phyloP scores from a whole-genome alignment of 768 basidiomycete genomes.

The Candolleomyces eurysporus region DNA sequence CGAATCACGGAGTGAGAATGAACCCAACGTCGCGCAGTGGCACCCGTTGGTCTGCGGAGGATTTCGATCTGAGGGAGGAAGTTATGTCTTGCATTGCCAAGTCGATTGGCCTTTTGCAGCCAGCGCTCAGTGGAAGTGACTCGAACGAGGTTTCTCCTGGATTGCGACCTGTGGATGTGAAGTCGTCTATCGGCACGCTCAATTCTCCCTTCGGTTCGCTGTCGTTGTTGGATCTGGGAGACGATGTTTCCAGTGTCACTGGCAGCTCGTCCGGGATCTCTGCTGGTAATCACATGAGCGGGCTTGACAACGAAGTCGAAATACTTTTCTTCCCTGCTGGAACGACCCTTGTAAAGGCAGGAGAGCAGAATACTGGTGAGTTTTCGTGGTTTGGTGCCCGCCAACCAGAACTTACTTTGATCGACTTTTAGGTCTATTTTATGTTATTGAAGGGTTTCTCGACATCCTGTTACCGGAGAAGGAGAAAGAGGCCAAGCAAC shows the following conservation, averaged over 20 bases:
- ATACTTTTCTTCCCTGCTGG: conserved; percentile 92
- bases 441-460: conserved; percentile 93
- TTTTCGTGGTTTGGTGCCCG: conserved; percentile 7
- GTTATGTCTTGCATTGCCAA: conserved; percentile 98
- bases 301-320: conserved; percentile 95
- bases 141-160: conserved; percentile 68
- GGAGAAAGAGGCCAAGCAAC: conserved; percentile 20
- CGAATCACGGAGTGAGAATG: conserved; percentile 22
- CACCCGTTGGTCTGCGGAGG: conserved; percentile 46
- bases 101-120: conserved; percentile 91
- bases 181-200: conserved; percentile 39
- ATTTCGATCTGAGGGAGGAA: conserved; percentile 93
- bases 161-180: conserved; percentile 43
- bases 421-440: conserved; percentile 66
- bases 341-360: conserved; percentile 80
- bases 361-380: conserved; percentile 82
- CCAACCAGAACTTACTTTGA: conserved; percentile 7
- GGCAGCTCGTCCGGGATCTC: conserved; percentile 43
- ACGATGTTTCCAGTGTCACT: conserved; percentile 57
- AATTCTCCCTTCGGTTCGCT: conserved; percentile 71
- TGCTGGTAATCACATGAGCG: conserved; percentile 64
- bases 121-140: conserved; percentile 68
- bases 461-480: conserved; percentile 80
- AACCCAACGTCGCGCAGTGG: conserved; percentile 14
- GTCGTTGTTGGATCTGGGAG: conserved; percentile 67